phyloP scores from a whole-genome alignment of 2,329 filamentous ascomycete species.

The Cordyceps javanica region DNA sequence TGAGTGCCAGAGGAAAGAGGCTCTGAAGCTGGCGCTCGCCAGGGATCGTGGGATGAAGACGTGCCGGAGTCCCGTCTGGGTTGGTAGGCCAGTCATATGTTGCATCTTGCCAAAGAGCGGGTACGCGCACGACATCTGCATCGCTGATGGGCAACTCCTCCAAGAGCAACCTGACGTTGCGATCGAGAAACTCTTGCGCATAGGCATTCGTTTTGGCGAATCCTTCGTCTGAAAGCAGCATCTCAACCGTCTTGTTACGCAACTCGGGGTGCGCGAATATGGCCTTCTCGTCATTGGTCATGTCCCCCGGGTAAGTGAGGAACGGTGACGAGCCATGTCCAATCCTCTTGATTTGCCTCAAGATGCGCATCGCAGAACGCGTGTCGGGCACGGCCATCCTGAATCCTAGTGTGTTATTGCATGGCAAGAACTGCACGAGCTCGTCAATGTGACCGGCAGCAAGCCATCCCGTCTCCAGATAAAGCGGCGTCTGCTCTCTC shows the following conservation, averaged over 20 bases:
- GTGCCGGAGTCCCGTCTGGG: neutral
- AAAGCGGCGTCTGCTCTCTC: slow-evolving; percentile 23
- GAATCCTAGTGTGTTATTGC: neutral
- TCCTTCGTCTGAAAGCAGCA: neutral
- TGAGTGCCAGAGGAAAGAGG: slow-evolving; percentile 15
- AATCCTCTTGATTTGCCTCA: neutral
- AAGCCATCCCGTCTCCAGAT: slow-evolving; percentile 27
- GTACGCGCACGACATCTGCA: slow-evolving; percentile 8
- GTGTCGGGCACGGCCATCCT: neutral
- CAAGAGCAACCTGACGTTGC: slow-evolving; percentile 7
- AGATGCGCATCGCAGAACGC: neutral
- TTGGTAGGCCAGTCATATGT: neutral
- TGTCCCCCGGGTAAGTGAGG: neutral
- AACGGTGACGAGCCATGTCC: neutral
- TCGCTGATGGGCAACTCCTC: slow-evolving; percentile 11
- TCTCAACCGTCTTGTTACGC: neutral
- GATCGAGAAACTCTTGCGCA: slow-evolving; percentile 7
- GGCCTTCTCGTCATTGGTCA: neutral
- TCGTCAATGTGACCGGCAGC: slow-evolving; percentile 28
- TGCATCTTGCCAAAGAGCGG: slow-evolving; percentile 9
- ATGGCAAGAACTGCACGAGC: slow-evolving; percentile 17
- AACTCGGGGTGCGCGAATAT: neutral
- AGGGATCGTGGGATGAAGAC: neutral
- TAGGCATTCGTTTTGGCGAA: slow-evolving; percentile 17
- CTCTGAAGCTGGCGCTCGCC: slow-evolving; percentile 5